Evolutionary conservation across 1,284 basidiomycete species (phyloP).

Genomic region (Boletus albobrunnescens): DNA sequence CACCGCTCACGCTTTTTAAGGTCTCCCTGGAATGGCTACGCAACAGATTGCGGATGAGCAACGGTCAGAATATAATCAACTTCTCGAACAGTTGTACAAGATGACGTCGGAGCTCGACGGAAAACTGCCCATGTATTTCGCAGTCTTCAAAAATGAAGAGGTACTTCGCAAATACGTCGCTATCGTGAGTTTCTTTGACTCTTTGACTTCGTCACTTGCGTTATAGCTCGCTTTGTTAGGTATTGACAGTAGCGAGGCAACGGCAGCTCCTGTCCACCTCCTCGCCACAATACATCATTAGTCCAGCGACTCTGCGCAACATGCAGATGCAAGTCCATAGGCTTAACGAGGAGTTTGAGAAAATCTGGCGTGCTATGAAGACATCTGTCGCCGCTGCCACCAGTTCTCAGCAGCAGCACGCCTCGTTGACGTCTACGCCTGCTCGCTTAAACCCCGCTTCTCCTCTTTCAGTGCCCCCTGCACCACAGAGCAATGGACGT

Average conservation of each 20-base stretch:
- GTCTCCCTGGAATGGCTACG: constrained; percentile 26
- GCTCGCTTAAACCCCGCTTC: constrained; percentile 12
- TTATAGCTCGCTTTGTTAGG: constrained; percentile 35
- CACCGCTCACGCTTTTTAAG: constrained; percentile 13
- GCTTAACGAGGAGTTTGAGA: constrained; percentile 40
- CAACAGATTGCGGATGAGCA: constrained; percentile 49
- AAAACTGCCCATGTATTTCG: constrained; percentile 47
- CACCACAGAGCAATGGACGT: constrained; percentile 18
- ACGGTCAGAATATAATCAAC: constrained; percentile 45
- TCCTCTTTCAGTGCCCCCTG: constrained; percentile 4
- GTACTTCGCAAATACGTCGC: constrained; percentile 45
- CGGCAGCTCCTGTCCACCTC: constrained; percentile 40
- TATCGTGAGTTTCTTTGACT: constrained; percentile 45
- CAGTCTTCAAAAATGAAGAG: constrained; percentile 44
- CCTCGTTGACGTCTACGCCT: constrained; percentile 1
- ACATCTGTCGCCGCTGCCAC: constrained; percentile 7
- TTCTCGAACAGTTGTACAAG: constrained; percentile 48
- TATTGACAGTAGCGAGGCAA: constrained; percentile 50
- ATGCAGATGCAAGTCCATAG: constrained; percentile 47
- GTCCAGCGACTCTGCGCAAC: constrained; percentile 39
- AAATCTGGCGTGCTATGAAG: constrained; percentile 25
- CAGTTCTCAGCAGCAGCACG: constrained; percentile 12
- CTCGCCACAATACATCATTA: constrained; percentile 51
- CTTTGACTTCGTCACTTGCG: constrained; percentile 10
- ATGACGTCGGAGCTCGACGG: constrained; percentile 44